These are phyloP conservation scores for Aspergillus heteromorphus DNA, from an alignment of 495 filamentous ascomycete species.

Conservation along the genomic window DNA sequence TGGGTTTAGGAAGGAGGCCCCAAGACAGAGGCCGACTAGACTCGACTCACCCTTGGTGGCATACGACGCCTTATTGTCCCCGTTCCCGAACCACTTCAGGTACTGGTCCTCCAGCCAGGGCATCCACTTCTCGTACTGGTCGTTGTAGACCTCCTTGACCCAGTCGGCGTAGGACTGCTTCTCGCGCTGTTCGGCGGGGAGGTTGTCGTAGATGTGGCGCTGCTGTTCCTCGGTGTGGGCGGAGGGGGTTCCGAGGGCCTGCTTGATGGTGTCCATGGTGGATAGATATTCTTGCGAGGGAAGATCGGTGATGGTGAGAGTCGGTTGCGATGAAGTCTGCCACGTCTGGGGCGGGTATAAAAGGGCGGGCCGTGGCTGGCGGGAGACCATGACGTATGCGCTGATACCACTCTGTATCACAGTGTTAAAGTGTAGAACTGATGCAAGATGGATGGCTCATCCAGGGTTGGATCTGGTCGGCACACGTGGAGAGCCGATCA, in stretches of 20 bases:
- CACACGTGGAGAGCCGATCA: too few species aligned
- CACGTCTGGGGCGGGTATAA: too few species aligned
- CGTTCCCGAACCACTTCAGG: slow-evolving; percentile 61
- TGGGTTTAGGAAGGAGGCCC: neutral
- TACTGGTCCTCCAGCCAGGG: slow-evolving; percentile 71
- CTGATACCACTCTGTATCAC: too few species aligned
- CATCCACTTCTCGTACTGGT: slow-evolving; percentile 67
- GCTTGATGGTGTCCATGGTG: slow-evolving; percentile 6
- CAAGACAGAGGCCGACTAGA: neutral
- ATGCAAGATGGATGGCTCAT: too few species aligned
- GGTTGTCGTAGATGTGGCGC: slow-evolving; percentile 13
- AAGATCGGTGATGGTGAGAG: neutral
- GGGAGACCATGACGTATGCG: too few species aligned
- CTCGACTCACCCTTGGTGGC: slow-evolving; percentile 51
- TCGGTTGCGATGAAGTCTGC: too few species aligned
- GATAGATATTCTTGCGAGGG: neutral
- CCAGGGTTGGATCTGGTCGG: too few species aligned
- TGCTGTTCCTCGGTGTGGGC: slow-evolving; percentile 18
- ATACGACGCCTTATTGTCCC: slow-evolving; percentile 67
- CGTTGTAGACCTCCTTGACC: slow-evolving; percentile 53
- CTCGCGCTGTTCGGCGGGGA: slow-evolving; percentile 11
- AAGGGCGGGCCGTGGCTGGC: too few species aligned
- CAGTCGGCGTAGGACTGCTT: slow-evolving; percentile 44
- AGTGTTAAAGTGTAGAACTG: too few species aligned
- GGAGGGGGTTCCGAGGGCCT: slow-evolving; percentile 1